phyloP scores from a whole-genome alignment of 768 basidiomycete species.

The Collybia sordida region DNA sequence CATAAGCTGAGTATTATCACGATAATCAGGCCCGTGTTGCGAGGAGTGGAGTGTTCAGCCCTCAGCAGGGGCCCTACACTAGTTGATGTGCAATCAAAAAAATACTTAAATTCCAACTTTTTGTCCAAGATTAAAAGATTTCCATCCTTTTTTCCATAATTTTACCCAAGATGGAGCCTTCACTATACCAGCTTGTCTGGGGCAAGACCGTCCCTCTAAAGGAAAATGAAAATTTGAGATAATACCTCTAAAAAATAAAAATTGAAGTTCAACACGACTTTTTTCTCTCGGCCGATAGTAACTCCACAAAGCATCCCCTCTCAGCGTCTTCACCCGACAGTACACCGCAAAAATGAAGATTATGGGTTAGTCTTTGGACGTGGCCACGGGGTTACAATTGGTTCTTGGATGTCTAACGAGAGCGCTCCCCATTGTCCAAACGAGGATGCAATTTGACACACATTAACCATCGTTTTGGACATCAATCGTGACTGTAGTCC shows the following conservation, averaged over 20 bases:
- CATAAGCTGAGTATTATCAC: background rate
- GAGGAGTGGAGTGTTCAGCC: no score
- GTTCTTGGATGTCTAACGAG: conserved; percentile 68
- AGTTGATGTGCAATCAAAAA: no score
- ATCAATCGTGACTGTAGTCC: conserved; percentile 33
- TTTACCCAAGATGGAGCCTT: no score
- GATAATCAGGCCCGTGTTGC: conserved; percentile 2
- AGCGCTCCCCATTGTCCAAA: conserved; percentile 51
- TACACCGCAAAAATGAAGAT: conserved; percentile 45
- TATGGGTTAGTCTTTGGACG: conserved; percentile 36
- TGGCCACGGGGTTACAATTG: conserved; percentile 65
- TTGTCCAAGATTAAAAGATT: no score
- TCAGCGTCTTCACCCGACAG: conserved; percentile 58
- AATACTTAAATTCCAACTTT: no score
- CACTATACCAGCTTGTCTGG: no score
- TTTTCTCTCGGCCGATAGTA: background rate
- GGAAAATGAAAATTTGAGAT: conserved; percentile 1
- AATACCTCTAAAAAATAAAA: background rate
- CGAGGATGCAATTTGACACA: background rate
- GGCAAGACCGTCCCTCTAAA: conserved; percentile 36
- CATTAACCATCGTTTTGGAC: conserved; percentile 22
- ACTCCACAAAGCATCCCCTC: conserved; percentile 36
- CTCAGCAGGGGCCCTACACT: no score
- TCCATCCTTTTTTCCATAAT: no score
- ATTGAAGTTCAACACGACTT: background rate